phyloP scores from a whole-genome alignment of 2,329 filamentous ascomycete species.

The Pseudogymnoascus verrucosus region DNA sequence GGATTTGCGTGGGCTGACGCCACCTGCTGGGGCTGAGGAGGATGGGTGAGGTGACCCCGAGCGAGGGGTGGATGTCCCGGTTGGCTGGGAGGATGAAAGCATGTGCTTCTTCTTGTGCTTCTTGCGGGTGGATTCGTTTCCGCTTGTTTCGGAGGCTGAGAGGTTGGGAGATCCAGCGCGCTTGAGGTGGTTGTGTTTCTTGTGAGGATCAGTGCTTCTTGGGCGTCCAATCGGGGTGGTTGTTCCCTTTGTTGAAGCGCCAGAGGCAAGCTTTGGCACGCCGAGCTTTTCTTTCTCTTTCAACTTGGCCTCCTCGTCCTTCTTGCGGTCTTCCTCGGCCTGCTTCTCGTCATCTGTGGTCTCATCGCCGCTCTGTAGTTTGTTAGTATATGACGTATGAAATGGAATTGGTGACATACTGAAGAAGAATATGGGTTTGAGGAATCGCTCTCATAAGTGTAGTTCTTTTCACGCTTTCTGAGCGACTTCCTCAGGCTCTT shows the following conservation, averaged over 20 bases:
- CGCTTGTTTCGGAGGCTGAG: constrained; percentile 69
- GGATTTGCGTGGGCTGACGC: constrained; percentile 22
- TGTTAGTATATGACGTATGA: constrained; percentile 15
- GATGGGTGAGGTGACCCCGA: constrained; percentile 20
- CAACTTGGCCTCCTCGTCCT: constrained; percentile 50
- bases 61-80: constrained; percentile 47
- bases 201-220: constrained; percentile 43
- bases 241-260: constrained; percentile 60
- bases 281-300: constrained; percentile 44
- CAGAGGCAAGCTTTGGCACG: constrained; percentile 34
- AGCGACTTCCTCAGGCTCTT: constrained; percentile 75
- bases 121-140: constrained; percentile 79
- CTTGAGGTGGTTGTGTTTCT: constrained; percentile 60
- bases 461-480: constrained; percentile 76
- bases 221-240: constrained; percentile 55
- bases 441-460: constrained; percentile 72
- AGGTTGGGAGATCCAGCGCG: constrained; percentile 77
- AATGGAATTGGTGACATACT: constrained; percentile 29
- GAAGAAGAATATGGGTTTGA: constrained; percentile 48
- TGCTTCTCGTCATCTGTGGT: constrained; percentile 47
- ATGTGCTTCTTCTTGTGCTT: constrained; percentile 64
- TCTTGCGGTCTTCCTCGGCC: constrained; percentile 55
- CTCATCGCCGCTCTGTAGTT: constrained; percentile 41
- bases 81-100: constrained; percentile 39
- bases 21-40: constrained; percentile 15